phyloP scores from a whole-genome alignment of 192 early-diverging fungal genomes.

The Entomortierella beljakovae region DNA sequence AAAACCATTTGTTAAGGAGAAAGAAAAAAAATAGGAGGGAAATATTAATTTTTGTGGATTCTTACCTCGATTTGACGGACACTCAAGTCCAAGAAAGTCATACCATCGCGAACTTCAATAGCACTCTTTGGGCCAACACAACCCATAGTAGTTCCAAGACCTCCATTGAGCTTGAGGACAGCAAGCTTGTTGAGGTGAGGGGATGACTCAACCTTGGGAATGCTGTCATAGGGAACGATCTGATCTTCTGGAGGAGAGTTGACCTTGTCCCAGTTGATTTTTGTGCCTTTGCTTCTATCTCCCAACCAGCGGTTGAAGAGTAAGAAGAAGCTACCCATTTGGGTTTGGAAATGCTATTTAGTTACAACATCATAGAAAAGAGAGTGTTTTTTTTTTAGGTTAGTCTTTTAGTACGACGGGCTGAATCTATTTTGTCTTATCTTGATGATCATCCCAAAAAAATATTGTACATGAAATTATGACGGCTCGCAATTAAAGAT shows the following conservation, averaged over 20 bases:
- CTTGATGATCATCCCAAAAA: too few species aligned
- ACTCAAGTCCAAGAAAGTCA: constrained; percentile 98
- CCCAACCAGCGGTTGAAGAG: constrained; percentile 88
- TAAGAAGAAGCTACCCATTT: constrained; percentile 89
- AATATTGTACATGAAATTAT: too few species aligned
- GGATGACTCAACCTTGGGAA: constrained; percentile 63
- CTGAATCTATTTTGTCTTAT: too few species aligned
- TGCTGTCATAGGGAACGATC: constrained; percentile 83
- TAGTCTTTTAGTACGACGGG: too few species aligned
- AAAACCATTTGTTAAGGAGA: not conserved
- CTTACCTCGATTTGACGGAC: constrained; percentile 97
- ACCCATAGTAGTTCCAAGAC: constrained; percentile 99
- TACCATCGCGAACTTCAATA: constrained; percentile 97
- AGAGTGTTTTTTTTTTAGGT: too few species aligned
- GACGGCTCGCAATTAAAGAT: too few species aligned
- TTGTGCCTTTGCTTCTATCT: constrained; percentile 80
- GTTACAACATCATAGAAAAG: not conserved
- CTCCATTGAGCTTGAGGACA: constrained; percentile 99
- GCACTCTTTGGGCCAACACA: constrained; percentile 98
- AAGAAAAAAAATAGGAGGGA: not conserved
- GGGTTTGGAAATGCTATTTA: constrained; percentile 72
- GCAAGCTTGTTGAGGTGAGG: constrained; percentile 89
- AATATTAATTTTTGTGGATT: too few species aligned
- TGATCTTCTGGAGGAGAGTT: constrained; percentile 92
- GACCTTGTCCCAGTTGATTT: constrained; percentile 95